phyloP scores from a whole-genome alignment of 2,329 filamentous ascomycete species.

The Arthroderma sp. region DNA sequence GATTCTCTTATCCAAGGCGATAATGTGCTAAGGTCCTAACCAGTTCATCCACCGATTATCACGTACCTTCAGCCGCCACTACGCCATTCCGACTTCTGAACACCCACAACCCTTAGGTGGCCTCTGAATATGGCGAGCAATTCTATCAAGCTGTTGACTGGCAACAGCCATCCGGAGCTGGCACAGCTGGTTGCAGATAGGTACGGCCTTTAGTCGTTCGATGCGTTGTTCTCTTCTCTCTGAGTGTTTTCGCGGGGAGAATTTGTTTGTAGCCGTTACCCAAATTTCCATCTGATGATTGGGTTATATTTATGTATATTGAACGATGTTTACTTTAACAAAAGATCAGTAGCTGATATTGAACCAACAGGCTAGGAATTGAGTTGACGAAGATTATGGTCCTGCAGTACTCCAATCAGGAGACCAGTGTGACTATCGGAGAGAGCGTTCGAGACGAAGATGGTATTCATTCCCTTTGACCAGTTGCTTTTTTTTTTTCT shows the following conservation, averaged over 20 bases:
- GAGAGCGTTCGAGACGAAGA: constrained; percentile 96
- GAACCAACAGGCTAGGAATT: constrained; percentile 45
- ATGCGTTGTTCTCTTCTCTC: not conserved
- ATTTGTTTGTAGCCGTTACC: too few relatives aligned
- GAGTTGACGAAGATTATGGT: constrained; percentile 59
- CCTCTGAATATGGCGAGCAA: constrained; percentile 52
- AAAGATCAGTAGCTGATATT: constrained; percentile 10
- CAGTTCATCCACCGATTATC: not conserved
- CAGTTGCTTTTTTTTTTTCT: not conserved
- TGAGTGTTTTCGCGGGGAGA: not conserved
- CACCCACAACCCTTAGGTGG: not conserved
- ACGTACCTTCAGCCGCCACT: not conserved
- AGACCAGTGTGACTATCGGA: constrained; percentile 66
- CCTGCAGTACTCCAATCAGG: constrained; percentile 54
- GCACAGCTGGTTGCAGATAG: constrained; percentile 57
- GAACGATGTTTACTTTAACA: not conserved
- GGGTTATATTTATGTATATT: not conserved
- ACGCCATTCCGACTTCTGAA: not conserved
- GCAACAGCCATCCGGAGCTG: constrained; percentile 62
- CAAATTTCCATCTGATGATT: not conserved
- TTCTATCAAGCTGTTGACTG: constrained; percentile 62
- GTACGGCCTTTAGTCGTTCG: constrained; percentile 31
- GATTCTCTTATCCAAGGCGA: not conserved
- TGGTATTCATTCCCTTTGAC: constrained; percentile 39
- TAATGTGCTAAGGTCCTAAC: not conserved